A percentile compares a stretch with the other conserved stretches of the same genome.
Evolutionary conservation across 2,329 filamentous ascomycete genomes (phyloP).

Genomic region (Pestalotiopsis sp.): DNA sequence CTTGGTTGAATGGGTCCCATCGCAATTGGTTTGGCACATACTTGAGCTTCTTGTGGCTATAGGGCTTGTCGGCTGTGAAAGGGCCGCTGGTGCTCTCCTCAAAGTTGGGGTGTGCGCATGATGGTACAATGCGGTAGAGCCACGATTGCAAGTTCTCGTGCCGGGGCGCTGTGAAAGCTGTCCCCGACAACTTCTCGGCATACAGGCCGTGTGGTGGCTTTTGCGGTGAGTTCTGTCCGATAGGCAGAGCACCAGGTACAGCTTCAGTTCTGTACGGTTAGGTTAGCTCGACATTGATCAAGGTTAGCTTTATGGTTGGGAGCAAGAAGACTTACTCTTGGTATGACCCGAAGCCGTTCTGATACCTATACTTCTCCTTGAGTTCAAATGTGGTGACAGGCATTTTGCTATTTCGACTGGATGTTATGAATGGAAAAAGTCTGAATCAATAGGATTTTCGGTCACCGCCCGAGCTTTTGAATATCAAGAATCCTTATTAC

Average conservation of each 20-base stretch:
- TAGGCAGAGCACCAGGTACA: constrained; percentile 65
- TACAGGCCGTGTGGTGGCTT: constrained; percentile 71
- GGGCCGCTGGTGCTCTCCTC: constrained; percentile 34
- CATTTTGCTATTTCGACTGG: constrained; percentile 24
- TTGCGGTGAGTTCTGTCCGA: constrained; percentile 72
- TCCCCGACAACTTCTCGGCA: constrained; percentile 67
- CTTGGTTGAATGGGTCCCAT: constrained; percentile 80
- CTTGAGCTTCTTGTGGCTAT: constrained; percentile 58
- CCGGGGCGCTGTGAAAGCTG: constrained; percentile 61
- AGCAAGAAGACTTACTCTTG: constrained; percentile 57
- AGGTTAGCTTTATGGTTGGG: neutral
- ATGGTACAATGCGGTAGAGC: constrained; percentile 62
- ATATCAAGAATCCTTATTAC: neutral
- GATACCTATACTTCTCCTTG: constrained; percentile 60
- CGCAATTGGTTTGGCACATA: constrained; percentile 82
- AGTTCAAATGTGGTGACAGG: constrained; percentile 37
- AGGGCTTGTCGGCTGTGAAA: constrained; percentile 50
- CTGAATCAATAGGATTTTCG: neutral
- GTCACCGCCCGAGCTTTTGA: neutral
- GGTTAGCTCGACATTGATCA: neutral
- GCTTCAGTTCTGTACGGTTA: constrained; percentile 59
- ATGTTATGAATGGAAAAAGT: too few species aligned
- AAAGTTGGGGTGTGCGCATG: constrained; percentile 50
- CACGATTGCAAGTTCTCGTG: constrained; percentile 62
- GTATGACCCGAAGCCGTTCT: constrained; percentile 70